Conservation (phyloP, 371 early-diverging fungal species). For the Mortierella sp. region DNA sequence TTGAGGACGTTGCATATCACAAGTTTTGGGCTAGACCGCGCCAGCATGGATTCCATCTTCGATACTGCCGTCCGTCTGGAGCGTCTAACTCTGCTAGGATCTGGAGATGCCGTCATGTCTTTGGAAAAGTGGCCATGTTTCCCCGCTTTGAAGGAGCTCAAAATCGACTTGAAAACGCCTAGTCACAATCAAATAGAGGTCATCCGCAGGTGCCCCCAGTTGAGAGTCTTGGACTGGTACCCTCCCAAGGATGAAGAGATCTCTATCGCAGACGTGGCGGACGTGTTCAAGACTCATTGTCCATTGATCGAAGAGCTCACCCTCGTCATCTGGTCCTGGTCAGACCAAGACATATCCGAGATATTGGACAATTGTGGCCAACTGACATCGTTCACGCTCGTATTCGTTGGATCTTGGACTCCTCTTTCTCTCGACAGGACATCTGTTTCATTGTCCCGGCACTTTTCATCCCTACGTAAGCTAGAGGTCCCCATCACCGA, state of each 20-base stretch:
- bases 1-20: too few species aligned
- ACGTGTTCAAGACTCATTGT: constrained; percentile 6
- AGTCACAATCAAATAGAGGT: neutral
- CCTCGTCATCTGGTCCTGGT: neutral
- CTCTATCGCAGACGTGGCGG: neutral
- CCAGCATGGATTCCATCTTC: too few species aligned
- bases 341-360: constrained; percentile 4
- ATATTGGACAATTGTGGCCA: constrained; percentile 4
- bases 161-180: neutral
- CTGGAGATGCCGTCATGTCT: too few species aligned
- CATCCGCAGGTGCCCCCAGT: constrained; percentile 9
- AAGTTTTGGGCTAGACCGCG: too few species aligned
- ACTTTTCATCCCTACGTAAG: constrained; percentile 12
- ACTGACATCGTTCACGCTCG: constrained; percentile 8
- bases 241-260: neutral
- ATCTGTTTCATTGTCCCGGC: constrained; percentile 6
- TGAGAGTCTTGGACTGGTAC: constrained; percentile 6
- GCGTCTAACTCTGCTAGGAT: too few species aligned
- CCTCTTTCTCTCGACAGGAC: too few species aligned
- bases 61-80: too few species aligned
- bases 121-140: too few species aligned
- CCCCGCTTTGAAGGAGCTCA: too few species aligned
- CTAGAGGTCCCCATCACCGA: constrained; percentile 2
- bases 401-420: constrained; percentile 6
- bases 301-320: constrained; percentile 6